Evolutionary conservation across 805 yeast genomes (phyloP).

Genomic region (Hanseniaspora clermontiae): DNA sequence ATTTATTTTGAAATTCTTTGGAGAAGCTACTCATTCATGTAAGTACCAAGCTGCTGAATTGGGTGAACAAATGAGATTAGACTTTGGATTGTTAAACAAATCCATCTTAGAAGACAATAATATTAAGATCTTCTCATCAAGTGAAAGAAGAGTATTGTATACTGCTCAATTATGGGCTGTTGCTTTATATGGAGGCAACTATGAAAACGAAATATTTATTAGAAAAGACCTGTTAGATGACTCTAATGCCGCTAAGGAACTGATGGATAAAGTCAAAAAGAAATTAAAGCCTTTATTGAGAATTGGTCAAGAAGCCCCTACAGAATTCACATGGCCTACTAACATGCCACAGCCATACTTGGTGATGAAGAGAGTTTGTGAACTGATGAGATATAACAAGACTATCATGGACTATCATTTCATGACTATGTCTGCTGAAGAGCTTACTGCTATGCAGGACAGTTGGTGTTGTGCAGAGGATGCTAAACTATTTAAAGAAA

Average conservation of each 20-base stretch:
- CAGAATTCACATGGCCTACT: slow-evolving; percentile 97
- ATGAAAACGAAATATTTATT: slow-evolving; percentile 53
- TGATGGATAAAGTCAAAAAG: slow-evolving; percentile 96
- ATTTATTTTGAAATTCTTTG: slow-evolving; percentile 96
- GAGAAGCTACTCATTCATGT: slow-evolving; percentile 98
- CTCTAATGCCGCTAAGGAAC: slow-evolving; percentile 92
- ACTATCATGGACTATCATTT: slow-evolving; percentile 42
- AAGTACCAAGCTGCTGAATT: slow-evolving; percentile 85
- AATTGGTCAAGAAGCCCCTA: slow-evolving; percentile 93
- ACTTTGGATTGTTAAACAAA: slow-evolving; percentile 71
- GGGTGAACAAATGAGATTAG: slow-evolving; percentile 92
- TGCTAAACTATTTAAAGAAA: slow-evolving; percentile 73
- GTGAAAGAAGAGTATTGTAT: slow-evolving; percentile 88
- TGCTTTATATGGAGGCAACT: slow-evolving; percentile 50
- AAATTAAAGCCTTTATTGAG: slow-evolving; percentile 85
- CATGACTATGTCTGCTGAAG: slow-evolving; percentile 53
- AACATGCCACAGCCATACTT: slow-evolving; percentile 95
- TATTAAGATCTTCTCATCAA: slow-evolving; percentile 76
- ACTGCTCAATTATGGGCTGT: slow-evolving; percentile 80
- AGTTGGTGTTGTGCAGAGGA: slow-evolving; percentile 98
- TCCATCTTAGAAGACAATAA: slow-evolving; percentile 58
- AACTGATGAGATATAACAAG: slow-evolving; percentile 83
- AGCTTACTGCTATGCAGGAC: slow-evolving; percentile 55
- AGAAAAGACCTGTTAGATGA: slow-evolving; percentile 89
- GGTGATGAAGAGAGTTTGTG: slow-evolving; percentile 88